A percentile compares a stretch with the other conserved stretches of the same genome.
Conservation (phyloP, 1,284 basidiomycete genomes). For the Pulveroboletus sp. region DNA sequence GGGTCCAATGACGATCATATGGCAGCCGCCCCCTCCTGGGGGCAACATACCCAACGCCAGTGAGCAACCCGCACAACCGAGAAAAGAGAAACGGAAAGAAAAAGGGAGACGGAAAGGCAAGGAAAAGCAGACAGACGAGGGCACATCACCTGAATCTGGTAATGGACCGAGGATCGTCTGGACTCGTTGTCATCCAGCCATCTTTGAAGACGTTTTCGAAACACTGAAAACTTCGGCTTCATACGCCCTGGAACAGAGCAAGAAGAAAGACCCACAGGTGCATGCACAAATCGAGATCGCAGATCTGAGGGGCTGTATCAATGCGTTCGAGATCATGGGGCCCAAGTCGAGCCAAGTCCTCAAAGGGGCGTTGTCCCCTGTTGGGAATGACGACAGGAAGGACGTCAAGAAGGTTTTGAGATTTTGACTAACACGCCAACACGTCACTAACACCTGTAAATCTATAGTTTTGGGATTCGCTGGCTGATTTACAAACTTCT, state of each 20-base stretch:
- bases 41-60: neutral
- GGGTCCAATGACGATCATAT: conserved; percentile 72
- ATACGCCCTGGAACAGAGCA: conserved; percentile 45
- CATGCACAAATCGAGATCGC: conserved; percentile 58
- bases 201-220: conserved; percentile 56
- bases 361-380: conserved; percentile 66
- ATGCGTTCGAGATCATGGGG: conserved; percentile 85
- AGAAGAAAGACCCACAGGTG: conserved; percentile 35
- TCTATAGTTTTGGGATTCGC: conserved; percentile 66
- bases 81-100: conserved; percentile 15
- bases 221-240: conserved; percentile 56
- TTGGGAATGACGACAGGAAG: conserved; percentile 50
- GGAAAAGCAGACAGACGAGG: conserved; percentile 24
- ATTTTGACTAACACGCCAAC: neutral
- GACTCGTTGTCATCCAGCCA: conserved; percentile 78
- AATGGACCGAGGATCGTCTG: conserved; percentile 55
- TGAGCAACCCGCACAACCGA: neutral
- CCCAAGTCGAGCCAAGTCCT: conserved; percentile 80
- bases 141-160: conserved; percentile 1
- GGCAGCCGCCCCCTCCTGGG: conserved; percentile 49
- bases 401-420: conserved; percentile 60
- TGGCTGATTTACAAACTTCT: conserved; percentile 63
- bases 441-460: conserved; percentile 2
- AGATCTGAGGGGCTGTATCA: conserved; percentile 70
- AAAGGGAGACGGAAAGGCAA: conserved; percentile 23